Conservation (phyloP, 2,329 filamentous ascomycete genomes). For the Calonectria ilicicola region DNA sequence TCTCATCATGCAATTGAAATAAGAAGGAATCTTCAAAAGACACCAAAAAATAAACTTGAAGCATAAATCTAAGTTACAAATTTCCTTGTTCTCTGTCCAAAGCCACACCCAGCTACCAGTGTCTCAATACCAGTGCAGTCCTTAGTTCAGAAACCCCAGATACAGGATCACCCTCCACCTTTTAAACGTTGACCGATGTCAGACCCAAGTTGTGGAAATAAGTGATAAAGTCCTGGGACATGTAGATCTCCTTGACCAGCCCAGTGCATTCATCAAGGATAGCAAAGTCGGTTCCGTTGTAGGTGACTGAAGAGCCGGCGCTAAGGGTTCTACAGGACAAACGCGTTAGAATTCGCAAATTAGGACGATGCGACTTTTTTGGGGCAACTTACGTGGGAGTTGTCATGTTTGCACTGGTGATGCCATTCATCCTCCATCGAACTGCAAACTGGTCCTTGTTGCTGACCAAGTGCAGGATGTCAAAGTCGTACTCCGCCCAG, state of each 20-base stretch:
- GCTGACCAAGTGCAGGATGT: background rate
- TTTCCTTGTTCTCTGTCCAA: too few species aligned
- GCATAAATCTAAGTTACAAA: too few species aligned
- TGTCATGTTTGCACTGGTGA: constrained; percentile 11
- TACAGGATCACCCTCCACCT: background rate
- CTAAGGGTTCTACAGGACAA: background rate
- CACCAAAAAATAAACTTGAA: too few species aligned
- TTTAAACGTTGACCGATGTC: background rate
- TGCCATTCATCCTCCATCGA: constrained; percentile 17
- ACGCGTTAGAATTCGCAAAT: background rate
- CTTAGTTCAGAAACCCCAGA: too few species aligned
- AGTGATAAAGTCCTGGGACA: constrained; percentile 18
- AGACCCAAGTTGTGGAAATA: constrained; percentile 15
- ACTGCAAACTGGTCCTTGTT: background rate
- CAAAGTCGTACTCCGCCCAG: constrained; percentile 12
- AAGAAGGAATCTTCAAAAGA: too few species aligned
- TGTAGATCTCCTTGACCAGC: constrained; percentile 13
- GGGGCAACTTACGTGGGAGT: background rate
- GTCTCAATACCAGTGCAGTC: too few species aligned
- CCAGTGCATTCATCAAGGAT: constrained; percentile 16
- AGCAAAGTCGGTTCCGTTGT: constrained; percentile 12
- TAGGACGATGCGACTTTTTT: background rate
- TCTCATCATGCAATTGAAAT: too few species aligned
- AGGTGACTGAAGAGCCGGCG: background rate
- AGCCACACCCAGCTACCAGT: too few species aligned